Evolutionary conservation across 345 rosid species (phyloP).

Genomic region (Corchorus olitorius): DNA sequence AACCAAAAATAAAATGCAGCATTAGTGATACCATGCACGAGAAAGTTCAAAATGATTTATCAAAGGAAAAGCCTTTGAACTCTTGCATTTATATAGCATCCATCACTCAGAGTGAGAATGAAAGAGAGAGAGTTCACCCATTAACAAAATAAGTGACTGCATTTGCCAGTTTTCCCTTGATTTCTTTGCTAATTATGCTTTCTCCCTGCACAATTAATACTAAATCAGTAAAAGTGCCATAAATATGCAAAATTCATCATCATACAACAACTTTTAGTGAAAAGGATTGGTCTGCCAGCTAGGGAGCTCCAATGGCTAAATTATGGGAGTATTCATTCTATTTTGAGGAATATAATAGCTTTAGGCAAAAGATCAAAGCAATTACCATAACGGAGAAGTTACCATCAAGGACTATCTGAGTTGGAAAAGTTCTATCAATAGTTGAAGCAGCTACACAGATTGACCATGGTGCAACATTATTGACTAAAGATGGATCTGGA

Average conservation of each 20-base stretch:
- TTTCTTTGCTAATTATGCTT: constrained; percentile 50
- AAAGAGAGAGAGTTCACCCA: constrained; percentile 39
- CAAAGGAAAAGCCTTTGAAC: neutral
- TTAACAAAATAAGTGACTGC: constrained; percentile 45
- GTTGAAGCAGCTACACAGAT: constrained; percentile 54
- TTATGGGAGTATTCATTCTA: neutral
- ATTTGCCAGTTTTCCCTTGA: constrained; percentile 43
- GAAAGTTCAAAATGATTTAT: neutral
- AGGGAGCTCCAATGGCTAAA: neutral
- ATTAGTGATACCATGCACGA: neutral
- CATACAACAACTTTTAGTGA: neutral
- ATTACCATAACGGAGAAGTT: constrained; percentile 22
- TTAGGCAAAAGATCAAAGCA: neutral
- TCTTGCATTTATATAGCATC: neutral
- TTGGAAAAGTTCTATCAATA: constrained; percentile 39
- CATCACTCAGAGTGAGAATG: neutral
- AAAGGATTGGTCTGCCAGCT: neutral
- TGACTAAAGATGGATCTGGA: constrained; percentile 30
- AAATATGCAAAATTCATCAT: neutral
- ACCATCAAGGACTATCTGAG: constrained; percentile 17
- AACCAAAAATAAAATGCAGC: neutral
- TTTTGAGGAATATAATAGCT: neutral
- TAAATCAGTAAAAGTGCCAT: constrained; percentile 1
- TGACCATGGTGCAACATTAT: constrained; percentile 55
- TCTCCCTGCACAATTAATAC: constrained; percentile 46